Evolutionary conservation across 371 early-diverging fungal species (phyloP).

Genomic region (Rhizopus microsporus): DNA sequence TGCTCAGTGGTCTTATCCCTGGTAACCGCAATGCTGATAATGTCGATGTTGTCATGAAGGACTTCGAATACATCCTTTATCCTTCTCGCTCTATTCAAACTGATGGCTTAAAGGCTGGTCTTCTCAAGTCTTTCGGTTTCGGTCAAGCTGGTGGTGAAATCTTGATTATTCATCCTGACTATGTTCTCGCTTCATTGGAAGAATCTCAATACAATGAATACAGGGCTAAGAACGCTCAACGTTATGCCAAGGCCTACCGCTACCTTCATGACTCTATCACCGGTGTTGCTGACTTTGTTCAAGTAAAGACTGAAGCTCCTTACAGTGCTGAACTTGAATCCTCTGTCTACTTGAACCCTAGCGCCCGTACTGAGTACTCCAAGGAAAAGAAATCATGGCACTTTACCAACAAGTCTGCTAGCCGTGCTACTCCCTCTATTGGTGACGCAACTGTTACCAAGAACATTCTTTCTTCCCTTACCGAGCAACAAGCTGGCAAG

Average conservation of each 20-base stretch:
- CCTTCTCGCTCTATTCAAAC: conserved; percentile 90
- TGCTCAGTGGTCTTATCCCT: conserved; percentile 89
- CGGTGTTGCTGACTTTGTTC: conserved; percentile 82
- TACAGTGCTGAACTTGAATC: conserved; percentile 88
- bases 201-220: conserved; percentile 76
- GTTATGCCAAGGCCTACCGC: conserved; percentile 86
- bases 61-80: conserved; percentile 85
- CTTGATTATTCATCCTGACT: conserved; percentile 91
- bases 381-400: conserved; percentile 72
- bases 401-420: conserved; percentile 62
- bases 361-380: conserved; percentile 85
- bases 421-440: conserved; percentile 32
- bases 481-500: conserved; percentile 60
- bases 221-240: conserved; percentile 66
- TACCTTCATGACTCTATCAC: conserved; percentile 94
- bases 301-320: conserved; percentile 88
- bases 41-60: conserved; percentile 78
- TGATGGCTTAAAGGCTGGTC: conserved; percentile 91
- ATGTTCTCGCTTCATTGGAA: conserved; percentile 81
- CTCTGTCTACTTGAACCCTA: conserved; percentile 89
- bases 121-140: conserved; percentile 96
- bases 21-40: conserved; percentile 98
- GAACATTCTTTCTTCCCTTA: conserved; percentile 56
- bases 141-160: conserved; percentile 97
- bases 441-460: conserved; percentile 66